A percentile compares a stretch with the other conserved stretches of the same genome.
Conservation (phyloP, 192 early-diverging fungal species). For the Linnemannia hyalina region DNA sequence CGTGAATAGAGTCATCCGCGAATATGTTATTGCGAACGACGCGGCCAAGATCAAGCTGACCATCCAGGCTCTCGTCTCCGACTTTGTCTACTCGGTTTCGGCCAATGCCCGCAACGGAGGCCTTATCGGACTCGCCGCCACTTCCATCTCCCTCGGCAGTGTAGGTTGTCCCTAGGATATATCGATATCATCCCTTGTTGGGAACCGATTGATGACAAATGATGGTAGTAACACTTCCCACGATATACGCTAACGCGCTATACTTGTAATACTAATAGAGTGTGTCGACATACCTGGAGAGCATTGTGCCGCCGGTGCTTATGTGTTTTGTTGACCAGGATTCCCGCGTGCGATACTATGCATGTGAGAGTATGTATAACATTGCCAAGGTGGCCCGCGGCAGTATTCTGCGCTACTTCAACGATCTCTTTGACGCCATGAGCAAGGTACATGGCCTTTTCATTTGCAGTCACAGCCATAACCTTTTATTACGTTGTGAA, state of each 20-base stretch:
- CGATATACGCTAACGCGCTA: not conserved
- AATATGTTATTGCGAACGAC: slow-evolving; percentile 68
- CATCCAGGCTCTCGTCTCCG: slow-evolving; percentile 84
- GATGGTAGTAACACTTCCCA: not conserved
- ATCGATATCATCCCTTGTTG: not conserved
- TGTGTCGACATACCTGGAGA: slow-evolving; percentile 74
- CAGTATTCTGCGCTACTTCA: slow-evolving; percentile 91
- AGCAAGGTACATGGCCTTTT: slow-evolving; percentile 74
- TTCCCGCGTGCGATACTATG: slow-evolving; percentile 95
- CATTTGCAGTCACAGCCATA: not conserved
- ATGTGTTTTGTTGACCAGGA: slow-evolving; percentile 94
- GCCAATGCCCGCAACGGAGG: slow-evolving; percentile 93
- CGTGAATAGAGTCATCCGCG: slow-evolving; percentile 70
- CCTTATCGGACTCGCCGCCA: slow-evolving; percentile 91
- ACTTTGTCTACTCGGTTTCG: slow-evolving; percentile 91
- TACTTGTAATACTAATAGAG: slow-evolving; percentile 44
- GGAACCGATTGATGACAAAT: not conserved
- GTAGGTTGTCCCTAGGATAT: slow-evolving; percentile 45
- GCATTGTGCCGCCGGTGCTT: slow-evolving; percentile 94
- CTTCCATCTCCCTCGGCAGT: slow-evolving; percentile 88
- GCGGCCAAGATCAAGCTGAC: slow-evolving; percentile 73
- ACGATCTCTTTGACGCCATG: slow-evolving; percentile 97
- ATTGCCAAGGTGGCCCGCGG: slow-evolving; percentile 96
- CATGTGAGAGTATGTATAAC: slow-evolving; percentile 98
- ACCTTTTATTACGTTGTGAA: not conserved